phyloP scores from a whole-genome alignment of 805 yeast genomes.

The Tetrapisispora fleetii region DNA sequence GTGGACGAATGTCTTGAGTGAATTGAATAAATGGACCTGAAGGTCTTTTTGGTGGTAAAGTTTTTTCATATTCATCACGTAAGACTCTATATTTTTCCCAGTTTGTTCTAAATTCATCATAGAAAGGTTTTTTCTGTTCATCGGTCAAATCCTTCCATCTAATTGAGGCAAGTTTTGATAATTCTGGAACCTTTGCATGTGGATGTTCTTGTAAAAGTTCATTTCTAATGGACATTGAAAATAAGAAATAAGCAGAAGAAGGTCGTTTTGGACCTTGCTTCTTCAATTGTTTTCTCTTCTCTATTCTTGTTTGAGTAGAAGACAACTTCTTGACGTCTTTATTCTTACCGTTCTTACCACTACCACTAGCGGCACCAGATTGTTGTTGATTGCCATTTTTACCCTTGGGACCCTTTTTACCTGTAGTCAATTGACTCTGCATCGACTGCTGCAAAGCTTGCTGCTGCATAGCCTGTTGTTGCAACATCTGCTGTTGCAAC shows the following conservation, averaged over 20 bases:
- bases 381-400: conserved; percentile 2
- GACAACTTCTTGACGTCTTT: conserved; percentile 25
- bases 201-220: conserved; percentile 26
- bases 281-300: conserved; percentile 27
- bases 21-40: conserved; percentile 23
- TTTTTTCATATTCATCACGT: conserved; percentile 27
- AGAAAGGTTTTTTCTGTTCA: conserved; percentile 72
- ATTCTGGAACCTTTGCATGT: conserved; percentile 31
- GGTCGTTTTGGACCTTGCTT: conserved; percentile 32
- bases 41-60: conserved; percentile 25
- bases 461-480: conserved; percentile 4
- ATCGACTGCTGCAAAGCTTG: conserved; percentile 4
- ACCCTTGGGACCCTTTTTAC: conserved; percentile 1
- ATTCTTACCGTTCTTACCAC: conserved; percentile 2
- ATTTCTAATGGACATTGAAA: conserved; percentile 28
- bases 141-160: conserved; percentile 77
- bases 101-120: conserved; percentile 37
- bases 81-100: conserved; percentile 29
- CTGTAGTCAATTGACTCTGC: conserved; percentile 2
- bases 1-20: conserved; percentile 28
- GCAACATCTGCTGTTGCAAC: conserved; percentile 2
- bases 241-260: conserved; percentile 31
- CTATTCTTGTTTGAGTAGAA: conserved; percentile 29
- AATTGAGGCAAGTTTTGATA: conserved; percentile 67
- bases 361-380: not conserved